Conservation (phyloP, 371 early-diverging fungal genomes). For the Mortierella sp. region DNA sequence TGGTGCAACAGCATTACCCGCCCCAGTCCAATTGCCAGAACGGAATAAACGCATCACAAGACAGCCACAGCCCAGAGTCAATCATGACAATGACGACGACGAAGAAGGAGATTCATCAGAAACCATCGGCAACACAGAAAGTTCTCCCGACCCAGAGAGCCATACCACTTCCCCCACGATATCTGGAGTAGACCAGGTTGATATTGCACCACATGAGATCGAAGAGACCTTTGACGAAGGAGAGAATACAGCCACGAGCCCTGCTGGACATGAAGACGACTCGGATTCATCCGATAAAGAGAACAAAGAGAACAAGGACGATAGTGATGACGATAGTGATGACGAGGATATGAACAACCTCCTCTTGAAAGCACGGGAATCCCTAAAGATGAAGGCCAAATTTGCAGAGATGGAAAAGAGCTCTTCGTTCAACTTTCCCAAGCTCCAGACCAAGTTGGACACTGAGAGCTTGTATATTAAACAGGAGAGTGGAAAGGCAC, state of each 20-base stretch:
- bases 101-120: background rate
- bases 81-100: slow-evolving; percentile 10
- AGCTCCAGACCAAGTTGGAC: slow-evolving; percentile 27
- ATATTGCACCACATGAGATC: no score
- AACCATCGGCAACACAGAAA: background rate
- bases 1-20: background rate
- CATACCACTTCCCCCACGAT: no score
- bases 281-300: slow-evolving; percentile 9
- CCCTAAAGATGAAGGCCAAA: slow-evolving; percentile 50
- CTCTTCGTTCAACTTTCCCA: slow-evolving; percentile 38
- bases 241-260: no score
- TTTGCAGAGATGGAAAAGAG: slow-evolving; percentile 27
- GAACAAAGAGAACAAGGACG: slow-evolving; percentile 1
- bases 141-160: no score
- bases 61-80: slow-evolving; percentile 32
- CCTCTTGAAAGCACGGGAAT: slow-evolving; percentile 61
- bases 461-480: slow-evolving; percentile 45
- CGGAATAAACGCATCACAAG: background rate
- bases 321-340: slow-evolving; percentile 14
- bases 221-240: no score
- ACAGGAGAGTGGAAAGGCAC: slow-evolving; percentile 55
- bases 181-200: no score
- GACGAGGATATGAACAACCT: slow-evolving; percentile 61
- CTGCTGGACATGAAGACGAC: slow-evolving; percentile 2
- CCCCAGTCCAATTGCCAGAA: background rate